Percentiles rank a stretch among this genome's conserved stretches.
Evolutionary conservation across 257 asterid genomes (phyloP).

Genomic region (Apocynum venetum): DNA sequence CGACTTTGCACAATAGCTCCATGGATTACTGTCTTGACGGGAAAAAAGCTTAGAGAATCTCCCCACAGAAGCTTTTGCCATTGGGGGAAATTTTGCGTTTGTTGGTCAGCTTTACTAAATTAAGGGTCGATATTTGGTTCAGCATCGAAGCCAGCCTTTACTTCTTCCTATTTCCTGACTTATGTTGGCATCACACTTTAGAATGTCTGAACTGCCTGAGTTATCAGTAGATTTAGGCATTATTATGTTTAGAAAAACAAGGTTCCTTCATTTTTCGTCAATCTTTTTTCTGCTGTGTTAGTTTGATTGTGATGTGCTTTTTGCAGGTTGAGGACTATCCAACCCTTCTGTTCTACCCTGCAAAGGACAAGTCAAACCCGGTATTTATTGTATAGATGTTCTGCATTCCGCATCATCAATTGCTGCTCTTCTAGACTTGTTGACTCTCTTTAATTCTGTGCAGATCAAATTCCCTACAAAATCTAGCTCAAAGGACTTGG

Average conservation of each 20-base stretch:
- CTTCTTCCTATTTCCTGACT: neutral
- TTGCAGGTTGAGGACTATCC: constrained; percentile 87
- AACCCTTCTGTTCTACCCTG: constrained; percentile 67
- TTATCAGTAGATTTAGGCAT: neutral
- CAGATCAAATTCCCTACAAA: constrained; percentile 65
- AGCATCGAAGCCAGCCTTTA: neutral
- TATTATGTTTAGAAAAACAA: neutral
- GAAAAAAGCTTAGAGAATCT: neutral
- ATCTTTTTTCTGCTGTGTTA: no score
- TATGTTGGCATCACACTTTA: neutral
- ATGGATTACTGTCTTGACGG: neutral
- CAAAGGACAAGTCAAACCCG: constrained; percentile 60
- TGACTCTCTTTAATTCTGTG: constrained; percentile 9
- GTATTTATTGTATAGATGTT: constrained; percentile 26
- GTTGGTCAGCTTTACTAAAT: neutral
- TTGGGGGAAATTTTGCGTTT: neutral
- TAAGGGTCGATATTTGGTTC: neutral
- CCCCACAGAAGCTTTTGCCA: neutral
- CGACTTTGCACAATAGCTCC: neutral
- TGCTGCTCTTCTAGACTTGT: neutral
- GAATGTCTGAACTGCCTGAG: neutral
- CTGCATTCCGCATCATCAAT: neutral
- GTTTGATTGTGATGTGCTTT: neutral
- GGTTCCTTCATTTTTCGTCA: neutral
- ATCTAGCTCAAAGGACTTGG: constrained; percentile 67